Evolutionary conservation across 2,329 filamentous ascomycete species (phyloP).

Genomic region (Plenodomus tracheiphilus): DNA sequence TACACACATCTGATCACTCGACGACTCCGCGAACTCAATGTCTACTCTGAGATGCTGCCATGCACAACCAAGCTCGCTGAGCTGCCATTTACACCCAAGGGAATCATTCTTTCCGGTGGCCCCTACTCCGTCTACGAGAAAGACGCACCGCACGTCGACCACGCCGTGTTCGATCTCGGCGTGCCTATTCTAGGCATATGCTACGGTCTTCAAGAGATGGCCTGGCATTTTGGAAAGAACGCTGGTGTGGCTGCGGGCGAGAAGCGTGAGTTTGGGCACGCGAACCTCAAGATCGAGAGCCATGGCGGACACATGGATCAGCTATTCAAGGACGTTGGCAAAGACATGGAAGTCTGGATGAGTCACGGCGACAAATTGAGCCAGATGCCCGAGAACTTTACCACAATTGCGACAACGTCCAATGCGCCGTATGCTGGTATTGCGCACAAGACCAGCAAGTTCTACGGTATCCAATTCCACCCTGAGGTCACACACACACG

Average conservation of each 20-base stretch:
- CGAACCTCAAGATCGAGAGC: slow-evolving; percentile 64
- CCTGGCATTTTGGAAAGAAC: slow-evolving; percentile 68
- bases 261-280: slow-evolving; percentile 72
- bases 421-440: slow-evolving; percentile 83
- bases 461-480: slow-evolving; percentile 87
- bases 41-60: slow-evolving; percentile 86
- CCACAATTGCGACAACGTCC: slow-evolving; percentile 71
- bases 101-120: slow-evolving; percentile 77
- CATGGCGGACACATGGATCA: slow-evolving; percentile 68
- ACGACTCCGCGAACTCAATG: slow-evolving; percentile 74
- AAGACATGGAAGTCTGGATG: slow-evolving; percentile 78
- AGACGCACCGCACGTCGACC: slow-evolving; percentile 77
- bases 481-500: slow-evolving; percentile 79
- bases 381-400: slow-evolving; percentile 72
- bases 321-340: slow-evolving; percentile 76
- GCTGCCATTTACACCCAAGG: slow-evolving; percentile 77
- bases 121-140: slow-evolving; percentile 80
- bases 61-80: slow-evolving; percentile 82
- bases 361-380: slow-evolving; percentile 85
- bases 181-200: slow-evolving; percentile 67
- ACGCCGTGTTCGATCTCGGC: slow-evolving; percentile 74
- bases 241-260: slow-evolving; percentile 64
- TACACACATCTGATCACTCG: slow-evolving; percentile 76
- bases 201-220: slow-evolving; percentile 72
- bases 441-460: slow-evolving; percentile 68